Evolutionary conservation across 495 filamentous ascomycete species (phyloP), one percentile per base, ranked within the genome.

Genomic region (Aspergillus biplanus): DNA sequence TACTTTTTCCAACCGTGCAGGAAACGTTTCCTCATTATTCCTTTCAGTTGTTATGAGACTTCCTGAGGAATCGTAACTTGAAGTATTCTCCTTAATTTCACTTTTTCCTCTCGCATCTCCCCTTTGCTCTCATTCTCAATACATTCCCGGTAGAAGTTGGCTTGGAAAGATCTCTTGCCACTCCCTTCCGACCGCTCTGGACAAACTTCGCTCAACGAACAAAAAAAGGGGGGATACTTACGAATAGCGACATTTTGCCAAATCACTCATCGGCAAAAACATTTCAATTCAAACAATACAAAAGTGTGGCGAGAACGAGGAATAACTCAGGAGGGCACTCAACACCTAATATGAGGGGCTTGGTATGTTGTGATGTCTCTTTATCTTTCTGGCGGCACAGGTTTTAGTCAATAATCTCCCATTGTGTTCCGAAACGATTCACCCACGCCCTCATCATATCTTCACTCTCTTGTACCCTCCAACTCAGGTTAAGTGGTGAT

Each of bases 1-100:
- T 67, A 63, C 65, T 58, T 65, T 62, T 27, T 52, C 55, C 57
- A 58, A 60, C 58, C 69, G 69, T 69, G 64, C 63, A 61, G 61
- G 57, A 63, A 46, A 63, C 56, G 32, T 35, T 62, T 46, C 56
- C 64, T 58, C 52, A 58, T 65, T 34, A 42, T 56, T 52, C 33
- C 58, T 46, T 55, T 56, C 48, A 57, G n/a, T 15, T 34, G 18
- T 39, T 31, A 44, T 48, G 42, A 53, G 46, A 16, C 42, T 56
- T 37, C 34, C 49, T 54, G 46, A n/a, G 47, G 47, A 50, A 50
- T 18, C 58, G 11, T 55, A 31, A 15, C 44, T 9, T 32, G 37
- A 37, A 12, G 52, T 4, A n/a, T 21, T 54, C 18, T 34, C 15
- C 49, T 52, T 39, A 13, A 48, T 31, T 54, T 37, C 31, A n/a